Conservation (phyloP, 2,329 filamentous ascomycete genomes). For the Gaeumannomyces tritici region DNA sequence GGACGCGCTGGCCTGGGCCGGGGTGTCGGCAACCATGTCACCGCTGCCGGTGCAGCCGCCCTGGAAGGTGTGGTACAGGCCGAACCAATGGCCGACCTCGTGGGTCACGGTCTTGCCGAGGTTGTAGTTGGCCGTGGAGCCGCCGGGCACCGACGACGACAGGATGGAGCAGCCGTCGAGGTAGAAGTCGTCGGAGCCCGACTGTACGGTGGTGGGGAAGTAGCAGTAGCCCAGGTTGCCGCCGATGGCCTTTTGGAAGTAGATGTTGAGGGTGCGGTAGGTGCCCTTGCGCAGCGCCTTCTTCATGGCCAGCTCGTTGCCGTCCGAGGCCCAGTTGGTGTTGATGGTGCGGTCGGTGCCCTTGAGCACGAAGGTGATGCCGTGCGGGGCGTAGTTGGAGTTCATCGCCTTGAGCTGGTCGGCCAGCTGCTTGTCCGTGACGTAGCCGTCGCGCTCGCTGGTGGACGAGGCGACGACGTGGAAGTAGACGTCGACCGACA, state of each 20-base stretch:
- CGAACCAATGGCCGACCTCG: slow-evolving; percentile 34
- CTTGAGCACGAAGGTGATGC: slow-evolving; percentile 33
- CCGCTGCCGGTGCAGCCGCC: slow-evolving; percentile 26
- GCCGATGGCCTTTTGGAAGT: slow-evolving; percentile 28
- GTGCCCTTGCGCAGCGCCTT: slow-evolving; percentile 29
- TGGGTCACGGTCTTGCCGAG: slow-evolving; percentile 27
- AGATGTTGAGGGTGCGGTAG: slow-evolving; percentile 34
- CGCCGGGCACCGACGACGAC: slow-evolving; percentile 19
- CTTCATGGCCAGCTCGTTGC: slow-evolving; percentile 32
- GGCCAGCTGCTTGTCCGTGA: slow-evolving; percentile 8
- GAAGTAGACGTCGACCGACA: slow-evolving; percentile 21
- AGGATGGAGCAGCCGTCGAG: slow-evolving; percentile 20
- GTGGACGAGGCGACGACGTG: slow-evolving; percentile 20
- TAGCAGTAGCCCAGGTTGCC: slow-evolving; percentile 35
- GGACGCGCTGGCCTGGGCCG: slow-evolving; percentile 21
- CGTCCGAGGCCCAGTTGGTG: slow-evolving; percentile 31
- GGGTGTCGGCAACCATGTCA: slow-evolving; percentile 30
- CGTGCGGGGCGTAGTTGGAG: slow-evolving; percentile 29
- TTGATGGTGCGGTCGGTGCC: slow-evolving; percentile 31
- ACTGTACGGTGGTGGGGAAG: slow-evolving; percentile 27
- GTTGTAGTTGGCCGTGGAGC: slow-evolving; percentile 19
- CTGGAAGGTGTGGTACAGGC: slow-evolving; percentile 33
- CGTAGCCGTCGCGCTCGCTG: slow-evolving; percentile 21
- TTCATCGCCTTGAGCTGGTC: slow-evolving; percentile 36
- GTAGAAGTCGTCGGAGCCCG: slow-evolving; percentile 15